Evolutionary conservation across 352 stramenopile species (phyloP).

Genomic region (Phytophthora vignae): DNA sequence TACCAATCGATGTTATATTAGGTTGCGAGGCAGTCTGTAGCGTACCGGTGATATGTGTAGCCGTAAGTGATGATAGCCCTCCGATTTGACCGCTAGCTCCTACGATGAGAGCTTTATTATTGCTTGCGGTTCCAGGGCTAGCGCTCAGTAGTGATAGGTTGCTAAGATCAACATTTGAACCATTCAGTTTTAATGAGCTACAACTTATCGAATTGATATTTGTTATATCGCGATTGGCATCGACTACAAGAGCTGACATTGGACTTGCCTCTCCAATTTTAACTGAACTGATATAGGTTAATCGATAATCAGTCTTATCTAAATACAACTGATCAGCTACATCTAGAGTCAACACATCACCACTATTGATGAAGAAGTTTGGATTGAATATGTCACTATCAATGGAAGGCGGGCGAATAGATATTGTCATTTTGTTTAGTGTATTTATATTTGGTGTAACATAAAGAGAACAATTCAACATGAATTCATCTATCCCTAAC

Average conservation of each 20-base stretch:
- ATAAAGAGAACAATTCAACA: neutral
- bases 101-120: neutral
- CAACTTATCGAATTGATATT: neutral
- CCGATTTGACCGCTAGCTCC: neutral
- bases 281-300: slow-evolving; percentile 5
- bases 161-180: neutral
- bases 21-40: too few relatives aligned
- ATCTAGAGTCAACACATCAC: too few relatives aligned
- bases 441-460: too few relatives aligned
- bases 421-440: too few relatives aligned
- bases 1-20: too few relatives aligned
- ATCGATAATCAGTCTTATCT: too few relatives aligned
- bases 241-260: neutral
- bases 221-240: neutral
- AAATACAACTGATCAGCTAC: too few relatives aligned
- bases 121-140: neutral
- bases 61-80: neutral
- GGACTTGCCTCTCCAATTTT: neutral
- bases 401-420: too few relatives aligned
- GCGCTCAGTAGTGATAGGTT: neutral
- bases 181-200: neutral
- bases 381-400: too few relatives aligned
- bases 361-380: too few relatives aligned
- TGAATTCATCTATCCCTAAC: neutral
- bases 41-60: too few relatives aligned